Conservation (phyloP, 306 rosid species). For the Psophocarpus tetragonolobus region DNA sequence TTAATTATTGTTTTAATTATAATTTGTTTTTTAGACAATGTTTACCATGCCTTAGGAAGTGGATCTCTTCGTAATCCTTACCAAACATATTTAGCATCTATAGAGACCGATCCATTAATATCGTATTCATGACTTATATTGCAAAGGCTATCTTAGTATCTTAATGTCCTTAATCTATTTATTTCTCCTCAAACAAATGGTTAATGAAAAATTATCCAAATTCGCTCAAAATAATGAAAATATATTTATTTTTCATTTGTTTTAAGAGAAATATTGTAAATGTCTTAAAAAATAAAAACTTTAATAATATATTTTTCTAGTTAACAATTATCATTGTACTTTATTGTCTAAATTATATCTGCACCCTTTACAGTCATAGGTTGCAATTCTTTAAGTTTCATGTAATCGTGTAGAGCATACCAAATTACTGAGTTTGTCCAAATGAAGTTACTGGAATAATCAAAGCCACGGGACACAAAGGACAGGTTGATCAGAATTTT, state of each 20-base stretch:
- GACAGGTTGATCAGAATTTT: conserved; percentile 10
- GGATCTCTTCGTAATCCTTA: too few species aligned
- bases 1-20: too few species aligned
- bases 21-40: too few species aligned
- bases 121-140: too few species aligned
- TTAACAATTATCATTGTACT: too few species aligned
- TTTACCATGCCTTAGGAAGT: too few species aligned
- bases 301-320: too few species aligned
- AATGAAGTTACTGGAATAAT: background rate
- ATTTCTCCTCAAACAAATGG: background rate
- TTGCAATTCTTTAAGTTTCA: background rate
- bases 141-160: too few species aligned
- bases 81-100: too few species aligned
- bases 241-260: background rate
- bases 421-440: background rate
- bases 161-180: background rate
- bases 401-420: background rate
- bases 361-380: background rate
- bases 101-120: too few species aligned
- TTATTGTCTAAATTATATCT: too few species aligned
- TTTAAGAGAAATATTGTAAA: background rate
- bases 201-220: background rate
- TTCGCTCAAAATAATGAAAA: background rate
- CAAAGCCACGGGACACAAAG: background rate
- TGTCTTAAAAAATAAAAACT: background rate